A percentile compares a stretch with the other conserved stretches of the same genome.
Evolutionary conservation across 305 asterid genomes (phyloP).

Genomic region (Fraxinus greggii): DNA sequence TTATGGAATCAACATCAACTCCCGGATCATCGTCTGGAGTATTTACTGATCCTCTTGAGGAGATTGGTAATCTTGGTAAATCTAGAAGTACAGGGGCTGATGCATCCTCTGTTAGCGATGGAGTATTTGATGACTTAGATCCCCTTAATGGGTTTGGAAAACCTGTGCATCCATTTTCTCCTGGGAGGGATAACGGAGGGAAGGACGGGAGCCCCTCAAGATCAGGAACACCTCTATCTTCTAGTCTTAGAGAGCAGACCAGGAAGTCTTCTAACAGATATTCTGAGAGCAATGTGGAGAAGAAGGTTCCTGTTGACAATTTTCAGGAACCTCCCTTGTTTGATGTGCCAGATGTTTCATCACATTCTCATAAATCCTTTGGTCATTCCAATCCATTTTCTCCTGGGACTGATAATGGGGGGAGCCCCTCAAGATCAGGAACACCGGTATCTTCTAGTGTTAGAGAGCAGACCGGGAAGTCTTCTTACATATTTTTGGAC

Average conservation of each 20-base stretch:
- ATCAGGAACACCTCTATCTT: constrained; percentile 43
- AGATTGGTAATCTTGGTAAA: constrained; percentile 50
- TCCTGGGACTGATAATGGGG: constrained; percentile 49
- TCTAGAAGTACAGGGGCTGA: constrained; percentile 56
- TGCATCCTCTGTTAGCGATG: constrained; percentile 52
- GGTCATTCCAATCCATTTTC: constrained; percentile 45
- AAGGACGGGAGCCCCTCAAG: constrained; percentile 58
- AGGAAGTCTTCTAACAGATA: constrained; percentile 48
- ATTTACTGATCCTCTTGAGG: constrained; percentile 64
- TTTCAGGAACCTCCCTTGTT: constrained; percentile 67
- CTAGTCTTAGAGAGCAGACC: constrained; percentile 46
- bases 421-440: constrained; percentile 51
- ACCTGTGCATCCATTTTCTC: constrained; percentile 52
- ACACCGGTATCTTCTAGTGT: constrained; percentile 43
- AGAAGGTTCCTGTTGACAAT: constrained; percentile 50
- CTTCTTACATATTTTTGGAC: constrained; percentile 55
- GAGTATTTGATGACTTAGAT: constrained; percentile 79
- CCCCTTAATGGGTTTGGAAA: constrained; percentile 60
- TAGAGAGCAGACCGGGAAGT: constrained; percentile 47
- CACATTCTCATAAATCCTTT: constrained; percentile 54
- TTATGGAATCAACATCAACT: constrained; percentile 54
- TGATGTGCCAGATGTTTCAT: constrained; percentile 57
- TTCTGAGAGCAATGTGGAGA: constrained; percentile 51
- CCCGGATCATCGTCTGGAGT: constrained; percentile 43
- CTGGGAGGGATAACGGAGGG: constrained; percentile 51